These are phyloP conservation scores for Botryotinia narcissicola DNA, from an alignment of 2,329 filamentous ascomycete species.

Conservation along the genomic window DNA sequence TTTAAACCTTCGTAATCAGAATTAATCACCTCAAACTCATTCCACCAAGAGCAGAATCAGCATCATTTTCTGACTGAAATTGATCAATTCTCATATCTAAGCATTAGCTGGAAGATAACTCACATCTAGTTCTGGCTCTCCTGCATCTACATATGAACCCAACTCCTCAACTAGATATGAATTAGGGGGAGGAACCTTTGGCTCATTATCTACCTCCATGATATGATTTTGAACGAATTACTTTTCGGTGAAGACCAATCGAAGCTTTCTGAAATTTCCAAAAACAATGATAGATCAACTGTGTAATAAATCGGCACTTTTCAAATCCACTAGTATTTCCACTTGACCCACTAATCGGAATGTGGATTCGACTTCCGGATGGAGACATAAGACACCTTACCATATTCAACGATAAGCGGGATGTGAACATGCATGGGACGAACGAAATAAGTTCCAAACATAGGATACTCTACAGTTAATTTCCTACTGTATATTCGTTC, in stretches of 20 bases:
- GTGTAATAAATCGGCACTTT: neutral
- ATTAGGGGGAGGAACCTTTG: neutral
- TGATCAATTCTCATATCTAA: neutral
- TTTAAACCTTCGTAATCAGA: neutral
- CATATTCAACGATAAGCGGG: neutral
- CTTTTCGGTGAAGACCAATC: neutral
- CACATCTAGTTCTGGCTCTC: neutral
- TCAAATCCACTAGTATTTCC: neutral
- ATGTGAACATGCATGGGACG: neutral
- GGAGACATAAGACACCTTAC: neutral
- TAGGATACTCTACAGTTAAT: neutral
- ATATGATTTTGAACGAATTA: neutral
- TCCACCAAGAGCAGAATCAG: slow-evolving; percentile 8
- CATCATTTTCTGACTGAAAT: neutral
- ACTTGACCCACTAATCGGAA: neutral
- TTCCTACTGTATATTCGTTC: neutral
- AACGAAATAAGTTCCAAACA: neutral
- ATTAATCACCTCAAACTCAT: slow-evolving; percentile 5
- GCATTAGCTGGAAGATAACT: neutral
- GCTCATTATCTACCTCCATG: neutral
- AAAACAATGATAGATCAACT: neutral
- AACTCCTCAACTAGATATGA: neutral
- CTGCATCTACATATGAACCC: slow-evolving; percentile 9
- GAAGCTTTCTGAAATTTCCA: neutral
- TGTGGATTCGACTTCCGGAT: neutral